Evolutionary conservation across 495 filamentous ascomycete genomes (phyloP).

Genomic region (Emericellopsis terricola): DNA sequence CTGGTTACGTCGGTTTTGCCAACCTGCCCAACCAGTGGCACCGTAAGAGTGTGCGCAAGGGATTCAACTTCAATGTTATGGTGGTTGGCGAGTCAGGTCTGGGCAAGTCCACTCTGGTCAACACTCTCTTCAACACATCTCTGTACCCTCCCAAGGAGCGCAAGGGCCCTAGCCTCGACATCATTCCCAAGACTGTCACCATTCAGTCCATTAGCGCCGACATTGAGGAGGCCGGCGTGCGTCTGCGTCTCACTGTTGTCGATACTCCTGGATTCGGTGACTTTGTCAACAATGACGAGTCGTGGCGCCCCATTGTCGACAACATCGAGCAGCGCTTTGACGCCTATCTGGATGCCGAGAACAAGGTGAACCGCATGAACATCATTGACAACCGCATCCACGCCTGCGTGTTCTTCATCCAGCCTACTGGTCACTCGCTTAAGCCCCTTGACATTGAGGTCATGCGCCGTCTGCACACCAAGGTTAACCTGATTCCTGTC

Average conservation of each 20-base stretch:
- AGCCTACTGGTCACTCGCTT: conserved; percentile 96
- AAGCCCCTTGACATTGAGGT: conserved; percentile 99
- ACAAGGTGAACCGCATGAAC: conserved; percentile 99
- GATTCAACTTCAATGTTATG: conserved; percentile 99
- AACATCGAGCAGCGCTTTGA: conserved; percentile 99
- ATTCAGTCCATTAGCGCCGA: conserved; percentile 98
- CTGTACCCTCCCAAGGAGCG: conserved; percentile 97
- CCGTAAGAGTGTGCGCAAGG: conserved; percentile 98
- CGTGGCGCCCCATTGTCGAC: conserved; percentile 95
- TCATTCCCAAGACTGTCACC: conserved; percentile 95
- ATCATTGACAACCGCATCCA: conserved; percentile 98
- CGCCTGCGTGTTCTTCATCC: conserved; percentile 98
- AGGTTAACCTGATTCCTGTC: conserved; percentile 98
- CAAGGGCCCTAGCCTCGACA: conserved; percentile 89
- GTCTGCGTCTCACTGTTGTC: conserved; percentile 89
- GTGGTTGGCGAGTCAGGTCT: conserved; percentile 99
- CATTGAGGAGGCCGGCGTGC: conserved; percentile 97
- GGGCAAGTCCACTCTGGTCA: conserved; percentile 97
- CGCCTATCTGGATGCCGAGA: conserved; percentile 94
- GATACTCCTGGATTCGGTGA: conserved; percentile 97
- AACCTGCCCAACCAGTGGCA: conserved; percentile 99
- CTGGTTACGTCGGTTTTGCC: conserved; percentile 95
- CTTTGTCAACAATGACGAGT: conserved; percentile 99
- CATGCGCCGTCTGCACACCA: conserved; percentile 97
- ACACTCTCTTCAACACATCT: conserved; percentile 98